phyloP scores from a whole-genome alignment of 352 stramenopile genomes.

The Globisporangium uncinulatum region DNA sequence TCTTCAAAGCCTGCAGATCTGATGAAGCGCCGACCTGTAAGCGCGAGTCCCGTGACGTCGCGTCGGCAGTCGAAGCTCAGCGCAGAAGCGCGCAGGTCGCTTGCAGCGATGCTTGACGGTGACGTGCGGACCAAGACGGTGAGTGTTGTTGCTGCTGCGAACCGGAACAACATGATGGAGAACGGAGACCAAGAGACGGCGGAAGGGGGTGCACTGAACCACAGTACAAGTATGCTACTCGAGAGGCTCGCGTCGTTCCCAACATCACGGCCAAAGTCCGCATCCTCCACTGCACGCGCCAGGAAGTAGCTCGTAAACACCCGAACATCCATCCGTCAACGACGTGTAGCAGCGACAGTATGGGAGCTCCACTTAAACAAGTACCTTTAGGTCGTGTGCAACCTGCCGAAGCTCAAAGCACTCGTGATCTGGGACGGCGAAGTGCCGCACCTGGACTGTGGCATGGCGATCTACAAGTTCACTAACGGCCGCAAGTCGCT shows the following conservation, averaged over 20 bases:
- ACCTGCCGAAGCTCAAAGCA: slow-evolving; percentile 67
- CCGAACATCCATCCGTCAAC: too few relatives aligned
- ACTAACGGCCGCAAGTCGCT: slow-evolving; percentile 37
- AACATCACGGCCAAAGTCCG: slow-evolving; percentile 13
- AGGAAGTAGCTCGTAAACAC: too few relatives aligned
- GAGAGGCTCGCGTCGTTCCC: slow-evolving; percentile 8
- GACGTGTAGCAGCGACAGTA: too few relatives aligned
- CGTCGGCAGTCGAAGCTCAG: slow-evolving; percentile 1
- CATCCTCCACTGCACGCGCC: slow-evolving; percentile 2
- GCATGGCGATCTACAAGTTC: slow-evolving; percentile 57
- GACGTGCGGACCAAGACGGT: not conserved
- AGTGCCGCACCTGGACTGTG: slow-evolving; percentile 23
- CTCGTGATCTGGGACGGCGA: slow-evolving; percentile 68
- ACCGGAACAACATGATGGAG: too few relatives aligned
- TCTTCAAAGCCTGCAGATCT: not conserved
- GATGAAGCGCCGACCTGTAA: slow-evolving; percentile 2
- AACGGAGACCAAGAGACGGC: not conserved
- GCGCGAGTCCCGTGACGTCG: not conserved
- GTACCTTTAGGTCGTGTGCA: slow-evolving; percentile 52
- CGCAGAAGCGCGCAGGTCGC: slow-evolving; percentile 2
- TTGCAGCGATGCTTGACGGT: slow-evolving; percentile 7
- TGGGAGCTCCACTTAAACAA: slow-evolving; percentile 49
- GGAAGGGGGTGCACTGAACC: not conserved
- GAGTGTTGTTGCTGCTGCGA: too few relatives aligned
- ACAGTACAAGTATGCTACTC: not conserved